Evolutionary conservation across 495 filamentous ascomycete species (phyloP), one percentile per base, ranked within the genome.

Genomic region (Pyronema domesticum): DNA sequence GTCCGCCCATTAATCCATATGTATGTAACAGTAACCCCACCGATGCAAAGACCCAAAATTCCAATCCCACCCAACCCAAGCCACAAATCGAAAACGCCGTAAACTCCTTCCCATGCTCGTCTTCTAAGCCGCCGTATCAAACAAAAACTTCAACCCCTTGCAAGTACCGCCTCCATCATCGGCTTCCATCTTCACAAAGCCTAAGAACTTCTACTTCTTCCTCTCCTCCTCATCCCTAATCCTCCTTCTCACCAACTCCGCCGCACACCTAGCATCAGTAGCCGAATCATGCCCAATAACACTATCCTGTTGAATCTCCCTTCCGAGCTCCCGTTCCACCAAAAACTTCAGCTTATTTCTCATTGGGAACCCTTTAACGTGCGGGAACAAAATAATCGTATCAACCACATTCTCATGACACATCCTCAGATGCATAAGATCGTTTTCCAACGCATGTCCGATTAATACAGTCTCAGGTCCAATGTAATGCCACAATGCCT

Each of bases 361-460:
- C 46, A 78, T 69, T 0, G 91, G 91, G 1, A 95, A 70, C 11
- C 86, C 85, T 3, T 70, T 70, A 15, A 69, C 76, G 59, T 91
- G 83, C 0, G 88, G 88, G 65, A 77, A 98, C 0, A 95, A 76
- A 0, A 95, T 68, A 18, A 84, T 77, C 1, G 88, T 94, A 68
- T 99, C 91, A 59, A 96, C 75, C 46, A 95, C 74, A 1, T 75
- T 81, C 0, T 81, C 83, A 61, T 98, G 91, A 45, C 93, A 80
- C 43, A 98, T 73, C 10, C 91, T 80, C 46, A 80, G 70, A 11
- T 79, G 76, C 64, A 91, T 91, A 18, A 98, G 74, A 63, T 98
- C 91, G 64, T 98, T 98, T 62, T 96, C 91, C 8, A 96, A 78
- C 6, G 85, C 89, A 67, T 98, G 91, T 17, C 91, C 91, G 42